Conservation (phyloP, 176 grass and related monocot species). For the Luzula sylvatica region DNA sequence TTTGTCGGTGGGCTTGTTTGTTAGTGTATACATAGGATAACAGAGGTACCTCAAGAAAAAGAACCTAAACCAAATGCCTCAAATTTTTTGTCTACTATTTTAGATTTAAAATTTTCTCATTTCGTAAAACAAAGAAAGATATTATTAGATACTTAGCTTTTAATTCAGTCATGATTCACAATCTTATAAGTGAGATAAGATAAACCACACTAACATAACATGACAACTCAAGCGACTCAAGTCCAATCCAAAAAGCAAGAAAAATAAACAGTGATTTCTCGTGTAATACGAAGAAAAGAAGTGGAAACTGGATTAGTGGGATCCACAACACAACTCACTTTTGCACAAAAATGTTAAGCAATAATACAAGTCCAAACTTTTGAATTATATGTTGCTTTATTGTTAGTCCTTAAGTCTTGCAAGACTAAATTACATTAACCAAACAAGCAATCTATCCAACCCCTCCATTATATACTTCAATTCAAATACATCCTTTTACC, state of each 20-base stretch:
- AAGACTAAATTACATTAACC: neutral
- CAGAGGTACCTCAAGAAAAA: too few species aligned
- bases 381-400: neutral
- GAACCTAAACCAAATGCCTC: too few species aligned
- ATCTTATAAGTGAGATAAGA: constrained; percentile 14
- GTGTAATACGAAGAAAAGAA: neutral
- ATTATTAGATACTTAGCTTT: neutral
- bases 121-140: neutral
- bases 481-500: too few species aligned
- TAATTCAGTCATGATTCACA: constrained; percentile 2
- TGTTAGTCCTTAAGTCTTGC: neutral
- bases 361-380: neutral
- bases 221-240: constrained; percentile 2
- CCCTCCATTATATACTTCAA: constrained; percentile 9
- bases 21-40: too few species aligned
- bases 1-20: too few species aligned
- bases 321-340: neutral
- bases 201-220: too few species aligned
- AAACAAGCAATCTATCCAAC: constrained; percentile 11
- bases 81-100: too few species aligned
- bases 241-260: constrained; percentile 14
- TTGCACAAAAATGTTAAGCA: neutral
- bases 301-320: neutral
- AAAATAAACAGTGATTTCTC: neutral
- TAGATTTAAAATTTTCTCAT: too few species aligned